phyloP scores from a whole-genome alignment of 1,284 basidiomycete species.

The Ceratorhiza oryzae-sativae region DNA sequence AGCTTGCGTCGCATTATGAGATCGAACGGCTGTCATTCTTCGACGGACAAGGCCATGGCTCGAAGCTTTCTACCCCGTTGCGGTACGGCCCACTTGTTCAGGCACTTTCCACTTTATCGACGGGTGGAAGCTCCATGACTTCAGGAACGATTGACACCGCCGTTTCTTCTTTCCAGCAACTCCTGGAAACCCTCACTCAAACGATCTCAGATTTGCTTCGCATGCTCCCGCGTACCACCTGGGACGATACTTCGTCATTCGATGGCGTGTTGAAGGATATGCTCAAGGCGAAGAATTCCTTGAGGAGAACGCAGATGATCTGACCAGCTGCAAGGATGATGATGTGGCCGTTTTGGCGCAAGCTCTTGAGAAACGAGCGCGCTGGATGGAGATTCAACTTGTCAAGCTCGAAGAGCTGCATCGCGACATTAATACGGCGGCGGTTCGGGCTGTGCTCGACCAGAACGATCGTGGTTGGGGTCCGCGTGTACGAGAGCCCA shows the following conservation, averaged over 20 bases:
- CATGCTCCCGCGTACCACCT: slow-evolving; percentile 80
- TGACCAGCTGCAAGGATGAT: slow-evolving; percentile 60
- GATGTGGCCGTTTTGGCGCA: slow-evolving; percentile 81
- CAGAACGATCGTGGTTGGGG: slow-evolving; percentile 89
- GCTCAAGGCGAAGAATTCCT: slow-evolving; percentile 85
- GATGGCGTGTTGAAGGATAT: slow-evolving; percentile 83
- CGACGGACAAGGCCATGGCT: slow-evolving; percentile 69
- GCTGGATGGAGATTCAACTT: slow-evolving; percentile 88
- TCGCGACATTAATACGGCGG: slow-evolving; percentile 83
- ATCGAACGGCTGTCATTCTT: slow-evolving; percentile 75
- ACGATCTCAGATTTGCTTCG: slow-evolving; percentile 83
- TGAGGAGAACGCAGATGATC: slow-evolving; percentile 60
- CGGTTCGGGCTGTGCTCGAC: slow-evolving; percentile 76
- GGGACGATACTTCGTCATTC: slow-evolving; percentile 80
- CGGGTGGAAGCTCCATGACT: slow-evolving; percentile 76
- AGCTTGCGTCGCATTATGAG: slow-evolving; percentile 54
- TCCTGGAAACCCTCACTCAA: slow-evolving; percentile 82
- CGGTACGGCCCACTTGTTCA: slow-evolving; percentile 83
- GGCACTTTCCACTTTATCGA: slow-evolving; percentile 80
- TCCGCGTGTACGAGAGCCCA: slow-evolving; percentile 44
- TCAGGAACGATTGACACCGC: slow-evolving; percentile 83
- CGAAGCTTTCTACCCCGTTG: slow-evolving; percentile 73
- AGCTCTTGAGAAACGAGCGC: slow-evolving; percentile 79
- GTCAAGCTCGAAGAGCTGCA: slow-evolving; percentile 84
- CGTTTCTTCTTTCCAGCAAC: slow-evolving; percentile 82